Percentiles rank a stretch among this genome's conserved stretches.
These are phyloP conservation scores for Aegilops speltoides DNA, from an alignment of 176 grass and related monocot species.

Conservation along the genomic window DNA sequence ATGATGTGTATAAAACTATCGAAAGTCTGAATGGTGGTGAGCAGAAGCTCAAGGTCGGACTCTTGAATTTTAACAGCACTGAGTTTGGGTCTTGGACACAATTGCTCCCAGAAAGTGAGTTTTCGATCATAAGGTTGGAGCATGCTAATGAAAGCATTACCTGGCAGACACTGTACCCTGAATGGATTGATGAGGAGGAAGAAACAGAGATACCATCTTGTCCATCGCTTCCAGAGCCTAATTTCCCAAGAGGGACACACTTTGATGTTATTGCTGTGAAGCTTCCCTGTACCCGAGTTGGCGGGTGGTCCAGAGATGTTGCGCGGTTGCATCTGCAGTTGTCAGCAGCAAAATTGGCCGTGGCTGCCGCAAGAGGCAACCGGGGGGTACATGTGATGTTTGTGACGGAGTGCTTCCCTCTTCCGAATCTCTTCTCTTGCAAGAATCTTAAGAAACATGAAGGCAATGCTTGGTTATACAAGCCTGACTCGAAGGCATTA, in stretches of 20 bases:
- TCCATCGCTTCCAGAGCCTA: conserved; percentile 61
- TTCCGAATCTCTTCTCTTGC: conserved; percentile 87
- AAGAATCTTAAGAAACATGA: conserved; percentile 69
- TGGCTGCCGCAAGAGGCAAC: conserved; percentile 46
- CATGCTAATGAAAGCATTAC: conserved; percentile 66
- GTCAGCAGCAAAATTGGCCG: conserved; percentile 76
- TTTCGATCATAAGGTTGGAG: conserved; percentile 61
- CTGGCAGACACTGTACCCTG: conserved; percentile 79
- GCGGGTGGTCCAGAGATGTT: conserved; percentile 78
- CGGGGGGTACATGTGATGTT: conserved; percentile 66
- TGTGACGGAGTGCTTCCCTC: conserved; percentile 76
- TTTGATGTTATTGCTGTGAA: conserved; percentile 90
- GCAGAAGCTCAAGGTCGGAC: conserved; percentile 56
- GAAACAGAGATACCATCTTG: conserved; percentile 81
- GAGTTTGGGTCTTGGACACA: conserved; percentile 63
- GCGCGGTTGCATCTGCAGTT: conserved; percentile 84
- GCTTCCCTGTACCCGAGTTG: conserved; percentile 63
- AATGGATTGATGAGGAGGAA: conserved; percentile 99
- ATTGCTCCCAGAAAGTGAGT: conserved; percentile 63
- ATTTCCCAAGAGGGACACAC: conserved; percentile 33
- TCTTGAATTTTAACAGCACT: conserved; percentile 81
- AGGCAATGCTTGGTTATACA: conserved; percentile 82
- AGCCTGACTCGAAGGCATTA: conserved; percentile 59
- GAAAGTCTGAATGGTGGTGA: conserved; percentile 47
- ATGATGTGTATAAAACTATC: conserved; percentile 47